Conservation (phyloP, 345 rosid genomes). For the Boechera stricta region DNA sequence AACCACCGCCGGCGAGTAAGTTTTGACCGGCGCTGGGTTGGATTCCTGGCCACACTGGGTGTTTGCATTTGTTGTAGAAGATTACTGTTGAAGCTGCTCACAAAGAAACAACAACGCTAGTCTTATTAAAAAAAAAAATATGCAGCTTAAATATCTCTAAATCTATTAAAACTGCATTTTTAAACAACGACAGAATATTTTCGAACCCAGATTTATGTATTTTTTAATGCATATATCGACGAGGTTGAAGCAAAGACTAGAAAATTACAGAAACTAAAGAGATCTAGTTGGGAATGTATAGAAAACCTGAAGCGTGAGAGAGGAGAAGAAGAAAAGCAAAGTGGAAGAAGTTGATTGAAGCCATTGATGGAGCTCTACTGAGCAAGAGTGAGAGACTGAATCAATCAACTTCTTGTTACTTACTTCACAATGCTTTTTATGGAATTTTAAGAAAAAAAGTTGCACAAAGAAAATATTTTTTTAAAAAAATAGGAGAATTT, state of each 20-base stretch:
- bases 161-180: conserved; percentile 3
- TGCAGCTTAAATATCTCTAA: background rate
- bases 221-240: background rate
- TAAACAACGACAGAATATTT: too few species aligned
- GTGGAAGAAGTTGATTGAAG: conserved; percentile 23
- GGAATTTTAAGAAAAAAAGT: conserved; percentile 1
- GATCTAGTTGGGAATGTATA: background rate
- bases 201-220: too few species aligned
- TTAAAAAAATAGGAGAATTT: background rate
- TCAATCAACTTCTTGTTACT: background rate
- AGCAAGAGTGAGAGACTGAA: conserved; percentile 29
- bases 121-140: background rate
- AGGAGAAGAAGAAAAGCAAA: conserved; percentile 43
- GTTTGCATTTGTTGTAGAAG: conserved; percentile 72
- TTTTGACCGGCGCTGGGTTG: conserved; percentile 89
- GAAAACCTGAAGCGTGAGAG: conserved; percentile 51
- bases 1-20: conserved; percentile 78
- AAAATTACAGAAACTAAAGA: background rate
- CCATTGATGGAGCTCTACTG: conserved; percentile 39
- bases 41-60: conserved; percentile 97
- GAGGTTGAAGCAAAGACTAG: background rate
- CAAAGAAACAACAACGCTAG: background rate
- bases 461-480: background rate
- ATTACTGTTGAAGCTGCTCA: conserved; percentile 65
- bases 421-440: conserved; percentile 24